Conservation (phyloP, 306 rosid genomes). For the Quillaja saponaria region DNA sequence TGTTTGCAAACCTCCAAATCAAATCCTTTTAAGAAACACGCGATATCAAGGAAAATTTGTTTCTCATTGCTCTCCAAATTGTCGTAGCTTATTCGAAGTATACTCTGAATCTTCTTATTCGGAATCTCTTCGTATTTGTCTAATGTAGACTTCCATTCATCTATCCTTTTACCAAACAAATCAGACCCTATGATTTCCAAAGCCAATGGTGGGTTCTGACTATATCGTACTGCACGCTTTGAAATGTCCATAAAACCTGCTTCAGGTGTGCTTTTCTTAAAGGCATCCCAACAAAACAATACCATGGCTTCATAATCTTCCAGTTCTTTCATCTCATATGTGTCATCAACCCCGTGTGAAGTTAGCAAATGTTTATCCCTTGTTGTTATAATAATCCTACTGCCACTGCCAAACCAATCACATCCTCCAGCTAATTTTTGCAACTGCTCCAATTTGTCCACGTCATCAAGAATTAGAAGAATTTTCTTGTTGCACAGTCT, state of each 20-base stretch:
- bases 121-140: not conserved
- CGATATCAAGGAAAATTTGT: not conserved
- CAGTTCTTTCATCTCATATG: not conserved
- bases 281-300: not conserved
- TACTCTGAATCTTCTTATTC: not conserved
- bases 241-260: not conserved
- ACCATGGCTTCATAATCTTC: not conserved
- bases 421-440: not conserved
- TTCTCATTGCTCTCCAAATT: no score
- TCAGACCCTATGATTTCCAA: not conserved
- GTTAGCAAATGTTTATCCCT: not conserved
- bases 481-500: not conserved
- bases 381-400: not conserved
- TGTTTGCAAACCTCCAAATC: not conserved
- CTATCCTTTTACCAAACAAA: not conserved
- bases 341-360: not conserved
- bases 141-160: not conserved
- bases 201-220: conserved; percentile 3
- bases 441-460: not conserved
- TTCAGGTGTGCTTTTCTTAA: not conserved
- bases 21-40: conserved; percentile 21
- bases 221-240: not conserved
- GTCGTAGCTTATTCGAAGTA: no score
- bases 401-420: not conserved
- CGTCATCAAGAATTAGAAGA: conserved; percentile 1